phyloP scores from a whole-genome alignment of 345 rosid species.

The Barbarea vulgaris region DNA sequence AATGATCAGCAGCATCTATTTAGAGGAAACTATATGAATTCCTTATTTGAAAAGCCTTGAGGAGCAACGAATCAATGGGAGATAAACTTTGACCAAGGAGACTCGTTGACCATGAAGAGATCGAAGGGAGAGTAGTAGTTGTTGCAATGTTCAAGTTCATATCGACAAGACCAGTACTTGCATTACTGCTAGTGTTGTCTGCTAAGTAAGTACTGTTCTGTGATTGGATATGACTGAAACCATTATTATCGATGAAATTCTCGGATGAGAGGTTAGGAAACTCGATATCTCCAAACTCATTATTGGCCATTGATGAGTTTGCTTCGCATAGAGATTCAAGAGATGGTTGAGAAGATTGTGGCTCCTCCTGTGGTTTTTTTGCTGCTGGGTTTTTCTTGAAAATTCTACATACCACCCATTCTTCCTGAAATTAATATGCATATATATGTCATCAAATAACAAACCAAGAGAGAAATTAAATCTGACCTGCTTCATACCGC shows the following conservation, averaged over 20 bases:
- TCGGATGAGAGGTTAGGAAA: background rate
- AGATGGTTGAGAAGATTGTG: constrained; percentile 21
- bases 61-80: constrained; percentile 22
- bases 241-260: background rate
- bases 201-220: background rate
- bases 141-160: background rate
- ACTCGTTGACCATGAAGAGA: constrained; percentile 31
- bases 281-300: constrained; percentile 19
- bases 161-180: background rate
- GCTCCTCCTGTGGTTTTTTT: background rate
- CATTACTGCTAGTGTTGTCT: background rate
- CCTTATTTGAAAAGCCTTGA: constrained; percentile 27
- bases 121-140: background rate
- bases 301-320: constrained; percentile 16
- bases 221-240: background rate
- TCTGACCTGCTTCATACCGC: too few species aligned
- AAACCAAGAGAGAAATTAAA: background rate
- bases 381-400: constrained; percentile 55
- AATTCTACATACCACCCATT: constrained; percentile 89
- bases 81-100: constrained; percentile 28
- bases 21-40: constrained; percentile 9
- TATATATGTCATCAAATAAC: background rate
- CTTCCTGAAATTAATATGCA: constrained; percentile 54
- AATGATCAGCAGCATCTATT: background rate
- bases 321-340: constrained; percentile 13